A percentile compares a stretch with the other conserved stretches of the same genome.
These are phyloP conservation scores for Russula olivacea DNA, from an alignment of 768 basidiomycete species.

Conservation along the genomic window DNA sequence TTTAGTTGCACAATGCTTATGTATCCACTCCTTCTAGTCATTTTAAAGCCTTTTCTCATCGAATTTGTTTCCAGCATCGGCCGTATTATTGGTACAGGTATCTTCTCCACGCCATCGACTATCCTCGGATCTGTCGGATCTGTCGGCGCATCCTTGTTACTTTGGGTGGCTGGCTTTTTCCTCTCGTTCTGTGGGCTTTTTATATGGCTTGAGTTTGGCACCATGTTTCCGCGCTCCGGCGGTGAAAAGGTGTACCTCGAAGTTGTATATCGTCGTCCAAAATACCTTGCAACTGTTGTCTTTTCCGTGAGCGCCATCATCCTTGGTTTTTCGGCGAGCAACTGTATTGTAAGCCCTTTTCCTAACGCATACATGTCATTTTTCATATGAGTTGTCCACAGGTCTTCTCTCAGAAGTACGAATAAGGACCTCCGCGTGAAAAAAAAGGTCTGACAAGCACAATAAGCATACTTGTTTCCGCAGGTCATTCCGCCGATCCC, in stretches of 20 bases:
- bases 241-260: conserved; percentile 62
- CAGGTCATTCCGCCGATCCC: conserved; percentile 34
- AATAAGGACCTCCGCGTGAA: not conserved
- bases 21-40: conserved; percentile 23
- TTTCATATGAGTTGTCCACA: not conserved
- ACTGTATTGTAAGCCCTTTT: conserved; percentile 42
- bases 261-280: conserved; percentile 45
- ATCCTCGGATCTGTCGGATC: conserved; percentile 53
- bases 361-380: not conserved
- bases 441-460: not conserved
- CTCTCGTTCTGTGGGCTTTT: conserved; percentile 56
- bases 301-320: conserved; percentile 46
- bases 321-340: conserved; percentile 38
- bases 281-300: conserved; percentile 43
- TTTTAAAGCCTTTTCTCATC: not conserved
- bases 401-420: conserved; percentile 32
- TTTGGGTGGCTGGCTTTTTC: conserved; percentile 57
- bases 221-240: conserved; percentile 57
- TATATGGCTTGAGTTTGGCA: conserved; percentile 59
- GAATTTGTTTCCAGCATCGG: conserved; percentile 36
- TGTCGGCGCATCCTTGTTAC: conserved; percentile 54
- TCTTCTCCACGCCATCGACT: conserved; percentile 56
- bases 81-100: conserved; percentile 57
- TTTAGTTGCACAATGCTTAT: conserved; percentile 53
- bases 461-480: conserved; percentile 45